Conservation (phyloP, 129 eudicot species). For the Heracleum sosnowskyi region DNA sequence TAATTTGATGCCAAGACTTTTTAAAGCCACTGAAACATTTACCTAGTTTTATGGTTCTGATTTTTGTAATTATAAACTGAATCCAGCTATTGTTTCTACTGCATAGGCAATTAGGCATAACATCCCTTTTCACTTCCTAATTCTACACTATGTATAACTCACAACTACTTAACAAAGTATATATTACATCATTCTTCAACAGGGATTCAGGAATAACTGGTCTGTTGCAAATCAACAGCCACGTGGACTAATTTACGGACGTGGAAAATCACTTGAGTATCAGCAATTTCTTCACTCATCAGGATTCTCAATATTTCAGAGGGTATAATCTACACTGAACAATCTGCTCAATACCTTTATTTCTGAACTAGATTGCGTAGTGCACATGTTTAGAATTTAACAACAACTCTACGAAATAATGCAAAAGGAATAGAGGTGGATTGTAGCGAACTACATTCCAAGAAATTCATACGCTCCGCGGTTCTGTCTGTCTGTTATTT, state of each 20-base stretch:
- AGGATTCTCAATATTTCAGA: conserved; percentile 23
- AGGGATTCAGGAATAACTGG: conserved; percentile 38
- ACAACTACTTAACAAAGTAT: not conserved
- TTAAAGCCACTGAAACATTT: not conserved
- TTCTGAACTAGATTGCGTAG: not conserved
- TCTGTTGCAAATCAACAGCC: conserved; percentile 26
- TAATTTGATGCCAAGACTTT: not conserved
- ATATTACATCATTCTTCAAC: conserved; percentile 10
- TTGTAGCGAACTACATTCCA: too few relatives aligned
- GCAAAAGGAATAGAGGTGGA: not conserved
- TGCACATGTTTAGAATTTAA: conserved; percentile 10
- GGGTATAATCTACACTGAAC: conserved; percentile 27
- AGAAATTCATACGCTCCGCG: too few relatives aligned
- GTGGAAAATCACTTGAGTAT: conserved; percentile 19
- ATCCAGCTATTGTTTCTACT: not conserved
- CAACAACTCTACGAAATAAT: not conserved
- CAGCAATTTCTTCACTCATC: conserved; percentile 16
- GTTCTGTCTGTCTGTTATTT: too few relatives aligned
- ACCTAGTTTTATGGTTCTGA: not conserved
- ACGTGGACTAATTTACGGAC: conserved; percentile 19
- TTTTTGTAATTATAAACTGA: not conserved
- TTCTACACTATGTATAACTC: not conserved
- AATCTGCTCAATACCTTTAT: not conserved
- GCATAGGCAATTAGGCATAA: not conserved
- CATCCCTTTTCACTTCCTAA: not conserved